Evolutionary conservation across 2,329 filamentous ascomycete genomes (phyloP), one percentile per base, ranked within the genome.

Genomic region (Tolypocladium nubicola): DNA sequence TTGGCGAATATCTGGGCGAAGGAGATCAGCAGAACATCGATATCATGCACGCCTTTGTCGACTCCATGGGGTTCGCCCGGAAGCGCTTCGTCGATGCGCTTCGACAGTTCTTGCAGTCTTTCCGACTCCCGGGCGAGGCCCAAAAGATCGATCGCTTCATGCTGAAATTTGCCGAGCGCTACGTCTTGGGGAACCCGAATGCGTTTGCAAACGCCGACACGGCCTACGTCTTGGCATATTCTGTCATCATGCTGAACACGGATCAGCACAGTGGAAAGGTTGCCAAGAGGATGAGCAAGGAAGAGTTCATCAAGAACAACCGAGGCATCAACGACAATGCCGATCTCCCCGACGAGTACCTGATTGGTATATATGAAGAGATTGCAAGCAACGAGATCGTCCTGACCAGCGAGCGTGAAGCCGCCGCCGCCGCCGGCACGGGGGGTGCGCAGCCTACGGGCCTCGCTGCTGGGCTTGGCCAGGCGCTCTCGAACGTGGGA

Each of bases 101-200:
- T 33, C 85, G 94, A 41, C 86, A 90, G 58, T 99, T 99, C 66
- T 76, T 99, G 14, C 94, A 99, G 70, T 89, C 90, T 35, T 99
- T 99, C 77, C 88, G 94, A 61, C 77, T 99, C 16, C 94, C 94
- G 0, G 94, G 94, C 60, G 94, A 99, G 73, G 92, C 92, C 0
- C 94, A 99, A 70, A 99, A 99, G 76, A 99, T 99, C 63, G 94
- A 99, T 83, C 89, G 94, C 53, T 96, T 97, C 74, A 97, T 99
- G 94, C 77, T 99, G 63, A 99, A 99, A 71, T 99, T 97, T 73
- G 94, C 94, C 11, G 93, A 97, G 71, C 86, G 93, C 59, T 99
- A 99, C 70, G 89, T 96, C 55, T 88, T 87, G 59, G 92, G 92
- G 37, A 99, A 99, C 64, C 94, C 94, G 0, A 96, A 96, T 67